These are phyloP conservation scores for Ceratocystis harringtonii DNA, from an alignment of 2,329 filamentous ascomycete genomes.

Conservation along the genomic window DNA sequence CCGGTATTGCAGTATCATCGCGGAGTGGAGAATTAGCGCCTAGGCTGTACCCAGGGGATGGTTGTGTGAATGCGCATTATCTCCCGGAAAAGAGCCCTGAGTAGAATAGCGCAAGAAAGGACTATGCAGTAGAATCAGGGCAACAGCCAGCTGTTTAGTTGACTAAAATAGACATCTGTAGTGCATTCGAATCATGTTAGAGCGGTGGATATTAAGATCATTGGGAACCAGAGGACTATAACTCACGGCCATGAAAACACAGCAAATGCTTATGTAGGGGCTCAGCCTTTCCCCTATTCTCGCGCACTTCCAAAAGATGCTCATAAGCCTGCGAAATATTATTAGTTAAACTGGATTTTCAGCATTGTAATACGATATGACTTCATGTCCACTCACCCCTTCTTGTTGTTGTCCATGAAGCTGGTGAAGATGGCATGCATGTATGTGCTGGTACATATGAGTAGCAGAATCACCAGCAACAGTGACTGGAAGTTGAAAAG, in stretches of 20 bases:
- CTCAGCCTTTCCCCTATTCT: slow-evolving; percentile 83
- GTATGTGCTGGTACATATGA: slow-evolving; percentile 93
- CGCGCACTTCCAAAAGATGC: slow-evolving; percentile 92
- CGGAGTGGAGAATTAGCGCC: not conserved
- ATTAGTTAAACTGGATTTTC: not conserved
- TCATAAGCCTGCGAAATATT: slow-evolving; percentile 43
- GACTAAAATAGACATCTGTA: slow-evolving; percentile 26
- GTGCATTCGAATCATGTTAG: not conserved
- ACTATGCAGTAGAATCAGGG: not conserved
- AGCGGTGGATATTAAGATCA: not conserved
- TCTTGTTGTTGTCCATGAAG: slow-evolving; percentile 84
- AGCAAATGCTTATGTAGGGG: slow-evolving; percentile 90
- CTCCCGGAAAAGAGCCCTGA: slow-evolving; percentile 1
- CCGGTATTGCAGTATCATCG: not conserved
- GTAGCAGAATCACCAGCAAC: slow-evolving; percentile 80
- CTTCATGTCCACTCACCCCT: slow-evolving; percentile 45
- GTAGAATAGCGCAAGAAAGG: not conserved
- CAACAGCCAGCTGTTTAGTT: slow-evolving; percentile 24
- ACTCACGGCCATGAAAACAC: slow-evolving; percentile 79
- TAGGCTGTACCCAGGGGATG: not conserved
- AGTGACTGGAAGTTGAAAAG: slow-evolving; percentile 99
- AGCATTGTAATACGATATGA: slow-evolving; percentile 31
- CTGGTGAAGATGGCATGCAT: slow-evolving; percentile 77
- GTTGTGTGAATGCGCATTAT: not conserved
- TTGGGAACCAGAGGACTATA: not conserved